A percentile compares a stretch with the other conserved stretches of the same genome.
These are phyloP conservation scores for Penicillium canescens DNA, from an alignment of 495 filamentous ascomycete genomes.

Conservation along the genomic window DNA sequence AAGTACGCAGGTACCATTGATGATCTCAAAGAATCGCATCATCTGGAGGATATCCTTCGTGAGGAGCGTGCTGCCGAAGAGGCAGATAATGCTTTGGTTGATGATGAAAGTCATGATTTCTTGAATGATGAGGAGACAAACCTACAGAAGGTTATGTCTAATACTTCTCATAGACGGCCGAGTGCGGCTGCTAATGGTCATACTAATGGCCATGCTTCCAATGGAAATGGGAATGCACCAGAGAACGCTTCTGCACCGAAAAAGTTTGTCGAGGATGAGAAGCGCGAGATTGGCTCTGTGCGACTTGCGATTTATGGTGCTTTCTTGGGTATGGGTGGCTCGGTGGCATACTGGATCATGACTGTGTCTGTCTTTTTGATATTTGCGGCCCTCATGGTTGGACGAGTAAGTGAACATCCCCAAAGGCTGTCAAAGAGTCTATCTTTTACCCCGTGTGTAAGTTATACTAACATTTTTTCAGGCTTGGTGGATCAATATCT, in stretches of 20 bases:
- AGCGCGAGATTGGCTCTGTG: conserved; percentile 64
- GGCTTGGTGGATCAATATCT: conserved; percentile 71
- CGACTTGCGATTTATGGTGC: conserved; percentile 59
- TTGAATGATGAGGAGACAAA: conserved; percentile 14
- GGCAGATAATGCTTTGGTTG: neutral
- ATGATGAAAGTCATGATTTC: conserved; percentile 4
- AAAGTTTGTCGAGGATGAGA: conserved; percentile 75
- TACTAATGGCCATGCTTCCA: conserved; percentile 27
- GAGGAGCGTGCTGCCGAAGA: conserved; percentile 17
- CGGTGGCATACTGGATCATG: conserved; percentile 17
- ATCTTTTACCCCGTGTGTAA: neutral
- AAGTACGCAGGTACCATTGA: conserved; percentile 30
- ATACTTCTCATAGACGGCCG: conserved; percentile 22
- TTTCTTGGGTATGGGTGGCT: conserved; percentile 70
- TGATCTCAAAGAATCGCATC: conserved; percentile 20
- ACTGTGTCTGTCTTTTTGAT: conserved; percentile 12
- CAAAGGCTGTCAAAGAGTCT: neutral
- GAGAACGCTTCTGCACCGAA: conserved; percentile 53
- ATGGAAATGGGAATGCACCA: conserved; percentile 23
- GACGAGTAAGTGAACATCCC: conserved; percentile 21
- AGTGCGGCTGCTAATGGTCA: conserved; percentile 38
- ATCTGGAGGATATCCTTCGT: conserved; percentile 26
- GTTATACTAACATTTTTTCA: conserved; percentile 26
- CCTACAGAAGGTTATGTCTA: conserved; percentile 30
- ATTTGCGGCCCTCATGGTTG: conserved; percentile 34